phyloP scores from a whole-genome alignment of 441 rosid genomes.

The Populus hybrid region DNA sequence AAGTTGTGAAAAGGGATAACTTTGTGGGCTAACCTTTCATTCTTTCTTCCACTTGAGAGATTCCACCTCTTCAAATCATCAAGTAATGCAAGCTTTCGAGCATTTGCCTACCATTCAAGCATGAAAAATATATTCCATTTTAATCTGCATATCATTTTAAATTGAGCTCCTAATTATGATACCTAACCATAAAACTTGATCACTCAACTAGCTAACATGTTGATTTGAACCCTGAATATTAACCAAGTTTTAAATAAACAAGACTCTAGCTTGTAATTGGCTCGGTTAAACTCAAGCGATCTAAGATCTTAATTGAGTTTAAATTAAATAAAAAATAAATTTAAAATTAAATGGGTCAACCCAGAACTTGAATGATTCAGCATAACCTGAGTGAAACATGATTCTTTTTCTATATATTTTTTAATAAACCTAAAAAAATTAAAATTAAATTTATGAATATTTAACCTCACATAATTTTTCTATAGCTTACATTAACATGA shows the following conservation, averaged over 20 bases:
- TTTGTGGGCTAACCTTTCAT: neutral
- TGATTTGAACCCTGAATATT: no score
- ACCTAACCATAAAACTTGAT: no score
- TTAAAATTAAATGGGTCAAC: accelerated
- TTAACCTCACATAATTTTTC: no score
- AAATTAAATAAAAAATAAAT: no score
- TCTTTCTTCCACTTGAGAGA: neutral
- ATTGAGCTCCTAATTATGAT: no score
- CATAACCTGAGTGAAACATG: accelerated
- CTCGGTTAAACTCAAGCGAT: accelerated
- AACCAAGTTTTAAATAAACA: accelerated
- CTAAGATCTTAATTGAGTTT: accelerated
- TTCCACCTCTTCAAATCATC: neutral
- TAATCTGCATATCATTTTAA: neutral
- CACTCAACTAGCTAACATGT: no score
- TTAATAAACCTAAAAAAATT: no score
- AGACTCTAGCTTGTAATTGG: no score
- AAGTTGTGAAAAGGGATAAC: neutral
- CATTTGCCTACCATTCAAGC: neutral
- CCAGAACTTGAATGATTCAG: no score
- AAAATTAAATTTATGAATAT: no score
- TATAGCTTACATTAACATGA: no score
- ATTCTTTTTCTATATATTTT: no score
- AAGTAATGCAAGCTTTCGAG: neutral
- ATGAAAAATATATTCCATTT: neutral